A percentile compares a stretch with the other conserved stretches of the same genome.
These are phyloP conservation scores for Clitoria ternatea DNA, from an alignment of 306 rosid genomes.

Conservation along the genomic window DNA sequence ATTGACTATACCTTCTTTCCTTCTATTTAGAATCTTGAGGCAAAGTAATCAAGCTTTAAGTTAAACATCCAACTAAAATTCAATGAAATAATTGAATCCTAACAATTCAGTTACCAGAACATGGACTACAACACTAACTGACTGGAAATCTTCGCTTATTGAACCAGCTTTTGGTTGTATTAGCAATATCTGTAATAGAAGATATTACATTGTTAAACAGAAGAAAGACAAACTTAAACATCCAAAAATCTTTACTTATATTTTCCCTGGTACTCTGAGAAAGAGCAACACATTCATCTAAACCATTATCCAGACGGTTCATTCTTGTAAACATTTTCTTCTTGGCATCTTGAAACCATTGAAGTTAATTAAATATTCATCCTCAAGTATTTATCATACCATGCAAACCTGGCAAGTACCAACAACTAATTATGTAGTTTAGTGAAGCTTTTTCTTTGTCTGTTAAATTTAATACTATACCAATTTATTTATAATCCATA, in stretches of 20 bases:
- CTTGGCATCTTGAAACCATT: slow-evolving; percentile 58
- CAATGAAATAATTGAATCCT: background rate
- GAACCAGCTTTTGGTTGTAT: slow-evolving; percentile 41
- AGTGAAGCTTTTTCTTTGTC: background rate
- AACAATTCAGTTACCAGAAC: slow-evolving; percentile 51
- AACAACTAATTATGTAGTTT: slow-evolving; percentile 4
- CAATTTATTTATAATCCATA: background rate
- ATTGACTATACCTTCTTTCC: slow-evolving; percentile 72
- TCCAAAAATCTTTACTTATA: slow-evolving; percentile 36
- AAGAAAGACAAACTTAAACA: slow-evolving; percentile 9
- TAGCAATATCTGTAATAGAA: slow-evolving; percentile 50
- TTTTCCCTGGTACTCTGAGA: slow-evolving; percentile 44
- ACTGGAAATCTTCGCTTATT: slow-evolving; percentile 40
- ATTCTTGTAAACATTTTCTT: slow-evolving; percentile 57
- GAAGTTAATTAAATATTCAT: slow-evolving; percentile 11
- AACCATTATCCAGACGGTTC: slow-evolving; percentile 45
- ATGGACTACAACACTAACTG: slow-evolving; percentile 47
- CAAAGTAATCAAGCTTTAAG: slow-evolving; percentile 21
- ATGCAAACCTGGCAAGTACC: background rate
- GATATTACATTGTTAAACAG: background rate
- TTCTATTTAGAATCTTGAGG: slow-evolving; percentile 73
- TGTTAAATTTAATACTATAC: background rate
- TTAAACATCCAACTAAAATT: slow-evolving; percentile 8
- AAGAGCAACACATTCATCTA: slow-evolving; percentile 53
- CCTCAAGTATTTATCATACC: background rate